Conservation (phyloP, 1,139 yeast genomes). For the Geotrichum europaeum region DNA sequence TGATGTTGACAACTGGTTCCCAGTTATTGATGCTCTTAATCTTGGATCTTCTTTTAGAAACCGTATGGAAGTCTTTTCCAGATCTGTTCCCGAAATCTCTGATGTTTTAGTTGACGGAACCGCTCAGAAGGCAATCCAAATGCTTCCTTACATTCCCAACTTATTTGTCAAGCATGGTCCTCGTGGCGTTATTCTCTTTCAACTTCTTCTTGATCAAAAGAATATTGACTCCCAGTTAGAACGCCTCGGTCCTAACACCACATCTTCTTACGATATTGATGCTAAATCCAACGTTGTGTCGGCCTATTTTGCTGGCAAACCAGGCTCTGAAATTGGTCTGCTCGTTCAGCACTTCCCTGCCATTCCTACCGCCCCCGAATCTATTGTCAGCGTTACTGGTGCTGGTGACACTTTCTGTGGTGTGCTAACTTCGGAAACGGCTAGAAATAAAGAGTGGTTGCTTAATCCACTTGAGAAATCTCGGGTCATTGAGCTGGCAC, state of each 20-base stretch:
- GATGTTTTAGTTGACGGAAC: slow-evolving; percentile 43
- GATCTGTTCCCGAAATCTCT: slow-evolving; percentile 28
- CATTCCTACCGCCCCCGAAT: slow-evolving; percentile 25
- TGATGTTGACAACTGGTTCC: slow-evolving; percentile 70
- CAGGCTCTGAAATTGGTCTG: slow-evolving; percentile 41
- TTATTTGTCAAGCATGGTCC: slow-evolving; percentile 62
- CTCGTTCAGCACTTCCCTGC: slow-evolving; percentile 57
- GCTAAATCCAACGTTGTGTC: slow-evolving; percentile 17
- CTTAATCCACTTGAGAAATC: slow-evolving; percentile 28
- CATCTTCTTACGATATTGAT: background rate
- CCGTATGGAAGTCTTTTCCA: slow-evolving; percentile 34
- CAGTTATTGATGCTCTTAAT: slow-evolving; percentile 57
- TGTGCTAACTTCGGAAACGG: slow-evolving; percentile 39
- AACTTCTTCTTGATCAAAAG: slow-evolving; percentile 33
- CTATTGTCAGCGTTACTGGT: slow-evolving; percentile 52
- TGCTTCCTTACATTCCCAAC: slow-evolving; percentile 68
- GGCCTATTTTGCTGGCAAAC: slow-evolving; percentile 17
- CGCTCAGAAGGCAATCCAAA: slow-evolving; percentile 61
- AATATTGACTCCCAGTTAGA: slow-evolving; percentile 2
- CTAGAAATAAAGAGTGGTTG: slow-evolving; percentile 30
- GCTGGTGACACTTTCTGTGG: slow-evolving; percentile 68
- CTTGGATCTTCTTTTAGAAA: slow-evolving; percentile 46
- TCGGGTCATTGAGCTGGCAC: slow-evolving; percentile 41
- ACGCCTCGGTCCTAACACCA: slow-evolving; percentile 4
- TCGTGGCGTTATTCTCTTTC: slow-evolving; percentile 54